A percentile compares a stretch with the other conserved stretches of the same genome.
Conservation (phyloP, 2,329 filamentous ascomycete genomes). For the Pseudohalonectria lignicola region DNA sequence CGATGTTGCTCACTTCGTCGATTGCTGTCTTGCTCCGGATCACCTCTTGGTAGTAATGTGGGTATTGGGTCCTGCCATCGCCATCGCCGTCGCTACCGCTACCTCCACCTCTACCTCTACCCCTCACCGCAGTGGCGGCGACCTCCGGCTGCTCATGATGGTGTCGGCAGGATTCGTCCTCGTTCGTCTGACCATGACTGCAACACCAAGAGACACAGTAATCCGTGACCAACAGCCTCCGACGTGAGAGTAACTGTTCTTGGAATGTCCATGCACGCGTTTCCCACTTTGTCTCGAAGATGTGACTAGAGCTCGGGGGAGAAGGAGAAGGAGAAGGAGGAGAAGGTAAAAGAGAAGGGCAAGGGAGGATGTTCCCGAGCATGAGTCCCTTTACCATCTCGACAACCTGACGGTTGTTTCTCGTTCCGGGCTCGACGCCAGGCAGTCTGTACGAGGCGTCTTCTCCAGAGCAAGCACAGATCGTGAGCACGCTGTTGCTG, state of each 20-base stretch:
- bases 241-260: neutral
- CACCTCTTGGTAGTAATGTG: neutral
- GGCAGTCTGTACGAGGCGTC: neutral
- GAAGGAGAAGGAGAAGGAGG: too few relatives aligned
- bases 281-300: neutral
- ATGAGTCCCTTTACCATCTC: conserved; percentile 9
- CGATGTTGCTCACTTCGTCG: neutral
- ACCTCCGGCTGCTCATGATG: neutral
- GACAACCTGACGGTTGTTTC: conserved; percentile 1
- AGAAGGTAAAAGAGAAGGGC: too few relatives aligned
- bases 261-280: conserved; percentile 1
- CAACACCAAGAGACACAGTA: conserved; percentile 2
- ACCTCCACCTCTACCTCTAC: too few relatives aligned
- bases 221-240: conserved; percentile 1
- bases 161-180: neutral
- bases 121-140: too few relatives aligned
- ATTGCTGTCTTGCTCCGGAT: neutral
- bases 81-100: neutral
- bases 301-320: too few relatives aligned
- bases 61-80: conserved; percentile 5
- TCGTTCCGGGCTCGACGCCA: conserved; percentile 1
- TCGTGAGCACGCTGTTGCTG: conserved; percentile 1
- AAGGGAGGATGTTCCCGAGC: conserved; percentile 9
- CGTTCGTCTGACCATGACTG: neutral
- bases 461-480: conserved; percentile 1